Evolutionary conservation across 495 filamentous ascomycete species (phyloP), one percentile per base, ranked within the genome.

Genomic region (Aspergillus diversus): DNA sequence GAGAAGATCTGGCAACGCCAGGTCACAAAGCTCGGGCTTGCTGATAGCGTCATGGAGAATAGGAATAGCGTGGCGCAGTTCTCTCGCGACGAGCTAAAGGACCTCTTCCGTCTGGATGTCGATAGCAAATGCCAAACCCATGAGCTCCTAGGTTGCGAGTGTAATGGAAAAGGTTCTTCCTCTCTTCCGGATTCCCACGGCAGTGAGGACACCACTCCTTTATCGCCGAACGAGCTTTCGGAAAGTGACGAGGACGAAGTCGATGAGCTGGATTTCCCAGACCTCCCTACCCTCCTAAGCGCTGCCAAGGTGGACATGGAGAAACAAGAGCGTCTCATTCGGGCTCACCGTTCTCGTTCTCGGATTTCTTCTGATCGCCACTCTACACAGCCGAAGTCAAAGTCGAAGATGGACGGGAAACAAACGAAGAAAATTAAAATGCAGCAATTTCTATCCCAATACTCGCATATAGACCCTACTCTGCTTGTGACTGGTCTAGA

Each of bases 1-100:
- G 90, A 94, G 75, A 93, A 92, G 76, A 92, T 94, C 62, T 93
- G 85, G 78, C 90, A 93, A 71, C 79, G 90, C n/a, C 90, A 94
- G 69, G 77, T 92, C 4, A 90, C 87, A 37, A 94, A 94, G 75
- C 77, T 86, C 47, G 89, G 89, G 5, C 75, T 90, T n/a, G 86
- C 86, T 12, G 87, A 87, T 64, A 85, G 81, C 61, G 84, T 90
- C 32, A 85, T 90, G 75, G 86, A 89, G 64, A 75, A 86, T 54
- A 90, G 89, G 71, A 78, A 80, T 43, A 82, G 76, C 47, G 79
- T 80, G 15, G 65, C 79, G 21, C 76, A 82, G 73, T 93, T 93
- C 73, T 86, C 89, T 5, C 73, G 74, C 6, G 86, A 90, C 58
- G 90, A 93, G 66, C 72, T 93, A 47, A 80, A 82, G 54, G 89